Conservation (phyloP, 2,329 filamentous ascomycete species). For the Fusarium musae region DNA sequence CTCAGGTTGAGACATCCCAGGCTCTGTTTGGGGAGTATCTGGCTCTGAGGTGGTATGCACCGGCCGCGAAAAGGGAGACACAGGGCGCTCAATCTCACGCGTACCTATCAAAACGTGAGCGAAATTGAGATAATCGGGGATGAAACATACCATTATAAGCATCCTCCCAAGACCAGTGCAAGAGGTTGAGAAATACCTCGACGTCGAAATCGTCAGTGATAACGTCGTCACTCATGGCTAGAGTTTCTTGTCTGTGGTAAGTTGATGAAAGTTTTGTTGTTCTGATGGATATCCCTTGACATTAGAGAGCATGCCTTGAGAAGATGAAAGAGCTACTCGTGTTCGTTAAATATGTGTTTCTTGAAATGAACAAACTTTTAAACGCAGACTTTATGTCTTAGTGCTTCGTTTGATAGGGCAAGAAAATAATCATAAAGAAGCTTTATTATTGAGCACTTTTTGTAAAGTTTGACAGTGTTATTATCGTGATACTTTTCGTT, state of each 20-base stretch:
- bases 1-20: accelerated
- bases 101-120: neutral
- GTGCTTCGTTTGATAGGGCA: accelerated
- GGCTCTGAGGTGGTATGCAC: accelerated
- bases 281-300: too few species aligned
- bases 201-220: neutral
- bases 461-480: neutral
- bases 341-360: neutral
- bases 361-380: neutral
- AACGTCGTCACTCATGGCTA: neutral
- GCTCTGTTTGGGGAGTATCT: accelerated
- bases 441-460: neutral
- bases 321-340: accelerated
- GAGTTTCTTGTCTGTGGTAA: neutral
- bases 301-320: neutral
- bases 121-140: accelerated
- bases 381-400: accelerated
- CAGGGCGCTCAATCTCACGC: neutral
- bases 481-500: neutral
- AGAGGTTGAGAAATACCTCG: neutral
- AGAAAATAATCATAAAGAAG: neutral
- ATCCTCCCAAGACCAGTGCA: neutral
- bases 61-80: neutral
- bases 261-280: accelerated
- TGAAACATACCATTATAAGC: neutral